Percentiles rank a stretch among this genome's conserved stretches.
Conservation (phyloP, 768 basidiomycete genomes). For the Pleurotus ostreatus region DNA sequence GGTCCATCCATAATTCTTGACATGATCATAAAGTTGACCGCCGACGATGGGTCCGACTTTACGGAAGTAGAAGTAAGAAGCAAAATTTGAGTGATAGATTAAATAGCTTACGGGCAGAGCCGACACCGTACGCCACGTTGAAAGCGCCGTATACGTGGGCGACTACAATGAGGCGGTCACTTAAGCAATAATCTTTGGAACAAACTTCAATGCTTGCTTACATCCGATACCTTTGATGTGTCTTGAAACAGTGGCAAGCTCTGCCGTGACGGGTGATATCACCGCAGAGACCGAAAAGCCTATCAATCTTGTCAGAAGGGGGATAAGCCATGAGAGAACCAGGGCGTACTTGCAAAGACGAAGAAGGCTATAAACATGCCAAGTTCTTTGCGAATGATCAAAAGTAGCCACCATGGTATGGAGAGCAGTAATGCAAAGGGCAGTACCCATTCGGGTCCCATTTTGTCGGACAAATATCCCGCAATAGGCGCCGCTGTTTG, state of each 20-base stretch:
- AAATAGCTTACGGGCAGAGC: slow-evolving; percentile 48
- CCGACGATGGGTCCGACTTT: slow-evolving; percentile 69
- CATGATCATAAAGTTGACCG: slow-evolving; percentile 64
- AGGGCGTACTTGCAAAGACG: slow-evolving; percentile 50
- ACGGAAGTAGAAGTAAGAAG: slow-evolving; percentile 3
- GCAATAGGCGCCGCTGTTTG: slow-evolving; percentile 51
- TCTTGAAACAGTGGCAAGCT: slow-evolving; percentile 59
- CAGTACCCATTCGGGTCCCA: slow-evolving; percentile 54
- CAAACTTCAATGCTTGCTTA: slow-evolving; percentile 25
- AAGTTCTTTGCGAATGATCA: slow-evolving; percentile 43
- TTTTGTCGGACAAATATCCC: slow-evolving; percentile 55
- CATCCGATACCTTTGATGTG: slow-evolving; percentile 65
- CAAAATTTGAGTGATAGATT: neutral
- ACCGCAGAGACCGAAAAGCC: slow-evolving; percentile 61
- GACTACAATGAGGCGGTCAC: slow-evolving; percentile 32
- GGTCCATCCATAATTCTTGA: slow-evolving; percentile 52
- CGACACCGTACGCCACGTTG: slow-evolving; percentile 67
- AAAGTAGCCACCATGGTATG: slow-evolving; percentile 60
- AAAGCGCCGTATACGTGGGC: slow-evolving; percentile 74
- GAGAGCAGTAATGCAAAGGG: slow-evolving; percentile 42
- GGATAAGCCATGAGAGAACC: neutral
- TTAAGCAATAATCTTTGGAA: neutral
- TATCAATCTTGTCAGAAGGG: slow-evolving; percentile 19
- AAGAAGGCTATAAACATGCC: slow-evolving; percentile 44
- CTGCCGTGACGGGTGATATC: slow-evolving; percentile 60